Percentiles rank a stretch among this genome's conserved stretches.
Conservation (phyloP, 306 rosid species). For the Mucuna pruriens region DNA sequence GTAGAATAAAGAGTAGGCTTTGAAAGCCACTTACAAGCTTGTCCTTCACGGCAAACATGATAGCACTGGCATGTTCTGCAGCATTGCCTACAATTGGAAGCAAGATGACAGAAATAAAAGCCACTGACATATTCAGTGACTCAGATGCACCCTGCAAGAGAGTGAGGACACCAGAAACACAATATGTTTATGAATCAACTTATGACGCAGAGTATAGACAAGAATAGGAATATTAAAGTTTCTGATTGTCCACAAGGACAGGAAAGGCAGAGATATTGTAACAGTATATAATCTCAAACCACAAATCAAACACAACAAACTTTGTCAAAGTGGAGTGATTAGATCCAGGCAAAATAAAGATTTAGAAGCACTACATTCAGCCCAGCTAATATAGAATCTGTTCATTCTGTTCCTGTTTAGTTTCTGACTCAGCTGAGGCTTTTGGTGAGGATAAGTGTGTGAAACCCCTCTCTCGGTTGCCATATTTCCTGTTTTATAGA, state of each 20-base stretch:
- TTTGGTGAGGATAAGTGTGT: not conserved
- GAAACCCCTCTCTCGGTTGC: not conserved
- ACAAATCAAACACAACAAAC: slow-evolving; percentile 27
- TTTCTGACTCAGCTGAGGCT: not conserved
- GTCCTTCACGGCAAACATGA: slow-evolving; percentile 95
- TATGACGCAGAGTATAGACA: not conserved
- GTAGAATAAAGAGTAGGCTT: slow-evolving; percentile 12
- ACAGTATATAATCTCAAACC: slow-evolving; percentile 7
- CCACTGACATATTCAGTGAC: slow-evolving; percentile 74
- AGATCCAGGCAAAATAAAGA: not conserved
- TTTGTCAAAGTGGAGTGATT: slow-evolving; percentile 3
- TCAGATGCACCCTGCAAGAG: slow-evolving; percentile 87
- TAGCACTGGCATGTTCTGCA: slow-evolving; percentile 84
- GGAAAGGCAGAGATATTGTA: not conserved
- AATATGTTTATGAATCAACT: slow-evolving; percentile 18
- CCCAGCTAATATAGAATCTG: slow-evolving; percentile 15
- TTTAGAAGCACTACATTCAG: slow-evolving; percentile 9
- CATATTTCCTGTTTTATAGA: not conserved
- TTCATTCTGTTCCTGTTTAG: slow-evolving; percentile 17
- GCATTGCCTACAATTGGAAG: slow-evolving; percentile 87
- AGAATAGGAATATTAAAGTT: not conserved
- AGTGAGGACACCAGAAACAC: slow-evolving; percentile 38
- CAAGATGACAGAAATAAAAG: slow-evolving; percentile 89
- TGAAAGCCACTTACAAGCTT: slow-evolving; percentile 81
- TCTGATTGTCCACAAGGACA: not conserved